Conservation (phyloP, 768 basidiomycete species). For the Porphyrellus cyaneotinctus region DNA sequence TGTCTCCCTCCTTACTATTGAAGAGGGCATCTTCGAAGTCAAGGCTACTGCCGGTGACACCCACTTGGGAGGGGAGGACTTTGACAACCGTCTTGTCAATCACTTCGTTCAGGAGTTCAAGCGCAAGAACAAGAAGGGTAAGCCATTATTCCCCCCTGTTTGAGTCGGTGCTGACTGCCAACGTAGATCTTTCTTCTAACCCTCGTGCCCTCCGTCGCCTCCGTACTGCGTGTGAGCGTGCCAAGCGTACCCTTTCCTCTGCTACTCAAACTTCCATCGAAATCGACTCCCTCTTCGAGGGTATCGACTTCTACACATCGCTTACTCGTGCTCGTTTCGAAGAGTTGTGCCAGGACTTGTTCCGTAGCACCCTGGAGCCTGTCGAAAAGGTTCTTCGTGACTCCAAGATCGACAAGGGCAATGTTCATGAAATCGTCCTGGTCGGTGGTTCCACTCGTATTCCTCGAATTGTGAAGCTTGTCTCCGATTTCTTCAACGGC, state of each 20-base stretch:
- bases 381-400: slow-evolving; percentile 98
- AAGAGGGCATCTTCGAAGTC: slow-evolving; percentile 97
- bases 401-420: slow-evolving; percentile 95
- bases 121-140: slow-evolving; percentile 94
- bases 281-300: slow-evolving; percentile 97
- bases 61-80: slow-evolving; percentile 97
- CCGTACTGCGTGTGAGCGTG: slow-evolving; percentile 96
- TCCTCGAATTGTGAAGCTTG: slow-evolving; percentile 94
- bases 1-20: slow-evolving; percentile 93
- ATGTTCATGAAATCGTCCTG: slow-evolving; percentile 95
- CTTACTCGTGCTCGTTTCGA: slow-evolving; percentile 98
- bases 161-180: slow-evolving; percentile 3
- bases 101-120: slow-evolving; percentile 97
- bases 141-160: slow-evolving; percentile 9
- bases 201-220: slow-evolving; percentile 95
- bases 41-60: slow-evolving; percentile 98
- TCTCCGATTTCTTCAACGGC: slow-evolving; percentile 98
- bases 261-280: slow-evolving; percentile 96
- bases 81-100: slow-evolving; percentile 96
- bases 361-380: slow-evolving; percentile 89
- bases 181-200: slow-evolving; percentile 78
- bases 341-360: slow-evolving; percentile 91
- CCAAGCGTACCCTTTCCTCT: slow-evolving; percentile 96
- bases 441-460: slow-evolving; percentile 99
- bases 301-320: slow-evolving; percentile 97